Base-by-base conservation (phyloP, 2,329 filamentous ascomycete genomes). In the Delphinella strobiligena region DNA sequence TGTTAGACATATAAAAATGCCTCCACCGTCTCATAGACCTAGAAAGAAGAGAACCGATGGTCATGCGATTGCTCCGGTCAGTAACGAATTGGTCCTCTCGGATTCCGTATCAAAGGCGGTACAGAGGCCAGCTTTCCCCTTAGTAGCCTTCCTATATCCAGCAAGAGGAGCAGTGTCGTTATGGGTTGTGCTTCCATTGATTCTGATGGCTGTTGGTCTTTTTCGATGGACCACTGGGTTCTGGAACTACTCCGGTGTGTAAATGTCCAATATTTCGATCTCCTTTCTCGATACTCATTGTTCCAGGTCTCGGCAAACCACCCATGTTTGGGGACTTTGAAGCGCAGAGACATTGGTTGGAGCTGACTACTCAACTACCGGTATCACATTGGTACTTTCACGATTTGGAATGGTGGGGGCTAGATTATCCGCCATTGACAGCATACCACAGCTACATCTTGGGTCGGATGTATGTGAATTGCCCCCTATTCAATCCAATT, bases 311-410 rank as follows among this genome's bases (percentile, higher is more conserved):
- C 54, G 68, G 80, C 43, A 76, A 75, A 44, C 88, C 88, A 27
- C 91, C 91, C 4, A 87, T 95, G 78, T 83, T 88, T 55, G 91
- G 91, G 49, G 91, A 98, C 61, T 98, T 94, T 63, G 91, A 98
- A 66, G 91, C 93, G 3, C 91, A 98, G 61, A 71, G 91, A 51
- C 91, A 98, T 61, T 98, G 91, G 91, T 94, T 98, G 88, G 91
- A 98, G 56, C 70, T 98, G 48, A 95, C 91, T 2, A 83, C 77
- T 7, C 77, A 94, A 44, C 69, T 98, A 2, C 91, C 91, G 11
- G 71, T 93, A 29, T 91, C 86, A 9, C 82, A 91, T 60, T 98
- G 93, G 91, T 98, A 98, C 61, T 94, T 93, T 56, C 86, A 98
- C 60, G 88, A 98, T 58, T 68, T 96, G 33, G 72, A 89, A 54